Evolutionary conservation across 2,329 filamentous ascomycete species (phyloP), one percentile per base, ranked within the genome.

Genomic region (Cladosporium sp.): DNA sequence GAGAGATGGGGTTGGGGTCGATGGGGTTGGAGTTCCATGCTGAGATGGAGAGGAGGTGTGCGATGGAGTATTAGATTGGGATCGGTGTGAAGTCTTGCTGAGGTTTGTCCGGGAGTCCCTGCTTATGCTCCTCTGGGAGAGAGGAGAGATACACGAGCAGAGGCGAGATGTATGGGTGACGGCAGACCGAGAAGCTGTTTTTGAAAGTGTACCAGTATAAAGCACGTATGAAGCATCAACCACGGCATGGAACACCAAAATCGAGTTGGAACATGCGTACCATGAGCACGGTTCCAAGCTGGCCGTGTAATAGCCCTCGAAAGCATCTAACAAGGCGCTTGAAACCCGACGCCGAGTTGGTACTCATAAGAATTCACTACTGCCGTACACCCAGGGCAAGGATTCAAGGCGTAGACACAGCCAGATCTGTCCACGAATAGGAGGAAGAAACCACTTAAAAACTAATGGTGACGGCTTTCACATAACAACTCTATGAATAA

Each of bases 31-130:
- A 89, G 63, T 89, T 97, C 80, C 93, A 97, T 74, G 90, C 92
- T 66, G 94, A 98, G 87, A 93, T 97, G 88, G 94, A 97, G 64
- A 59, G 44, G 65, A 49, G 44, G 63, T 57, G 34, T 14, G 38
- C 15, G 58, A 66, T 65, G 65, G 59, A 66, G 58, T 57, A 44
- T 32, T 64, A 62, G 61, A 52, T 30, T 41, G 18, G 18, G 47
- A 24, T 44, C 24, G 24, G 24, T 24, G 24, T 24, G 24, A 24
- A 24, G 24, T 24, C 24, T 24, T 24, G 24, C 24, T 24, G 24
- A 24, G 24, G 24, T 24, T 24, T 24, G 24, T 24, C 24, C 24
- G 49, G 32, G 28, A 3, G 6, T 30, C 24, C 51, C 6, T 10
- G 51, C 15, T 11, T 28, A 8, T 5, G 18, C 30, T 32, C 28